Conservation (phyloP, 352 stramenopile species). For the Globisporangium cystogenes region DNA sequence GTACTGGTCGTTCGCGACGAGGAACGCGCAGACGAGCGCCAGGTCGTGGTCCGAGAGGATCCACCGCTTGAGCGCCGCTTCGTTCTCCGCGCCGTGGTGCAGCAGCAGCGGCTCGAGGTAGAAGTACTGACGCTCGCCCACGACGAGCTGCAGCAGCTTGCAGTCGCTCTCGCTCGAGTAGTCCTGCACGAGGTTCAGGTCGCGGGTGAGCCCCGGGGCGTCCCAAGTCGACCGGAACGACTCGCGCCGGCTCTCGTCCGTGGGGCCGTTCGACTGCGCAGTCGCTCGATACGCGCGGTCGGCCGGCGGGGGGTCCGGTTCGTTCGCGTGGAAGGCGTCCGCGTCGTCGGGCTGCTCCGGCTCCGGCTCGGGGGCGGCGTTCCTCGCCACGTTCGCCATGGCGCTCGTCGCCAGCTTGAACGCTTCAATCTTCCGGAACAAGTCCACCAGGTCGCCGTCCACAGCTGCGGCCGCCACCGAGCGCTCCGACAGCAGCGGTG, state of each 20-base stretch:
- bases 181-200: slow-evolving; percentile 77
- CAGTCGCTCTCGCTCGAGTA: slow-evolving; percentile 65
- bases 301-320: neutral
- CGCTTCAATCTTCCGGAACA: slow-evolving; percentile 26
- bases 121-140: slow-evolving; percentile 73
- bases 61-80: slow-evolving; percentile 23
- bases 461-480: neutral
- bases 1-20: slow-evolving; percentile 19
- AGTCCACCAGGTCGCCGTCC: slow-evolving; percentile 17
- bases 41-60: slow-evolving; percentile 33
- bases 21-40: slow-evolving; percentile 26
- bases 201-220: slow-evolving; percentile 43
- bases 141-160: slow-evolving; percentile 48
- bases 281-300: neutral
- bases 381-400: neutral
- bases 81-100: slow-evolving; percentile 13
- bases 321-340: neutral
- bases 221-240: slow-evolving; percentile 60
- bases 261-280: neutral
- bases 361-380: neutral
- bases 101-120: slow-evolving; percentile 53
- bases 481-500: neutral
- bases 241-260: slow-evolving; percentile 13
- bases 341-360: neutral
- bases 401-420: slow-evolving; percentile 30